Base-by-base conservation (phyloP, 306 rosid species). In the Ormosia semicastrata region DNA sequence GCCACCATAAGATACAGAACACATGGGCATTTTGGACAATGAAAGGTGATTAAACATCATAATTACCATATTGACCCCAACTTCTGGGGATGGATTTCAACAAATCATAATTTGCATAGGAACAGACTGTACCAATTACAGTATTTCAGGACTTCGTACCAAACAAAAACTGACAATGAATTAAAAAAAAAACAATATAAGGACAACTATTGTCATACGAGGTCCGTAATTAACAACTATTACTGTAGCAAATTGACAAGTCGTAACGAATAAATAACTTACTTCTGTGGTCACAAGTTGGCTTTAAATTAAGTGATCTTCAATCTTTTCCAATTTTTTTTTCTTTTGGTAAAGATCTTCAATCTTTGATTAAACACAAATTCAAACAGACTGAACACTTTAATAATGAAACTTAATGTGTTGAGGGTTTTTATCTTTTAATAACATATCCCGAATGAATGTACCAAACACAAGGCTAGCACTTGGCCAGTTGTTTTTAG, bases 161-260 rank as follows among this genome's bases (percentile, higher is more conserved):
- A 37, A 64, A 11, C 37, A 64, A 64, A 41, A 77, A 7, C 17
- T 50, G 74, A 65, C 75, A 66, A 30, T 49, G 32, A 37, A 47
- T 17, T 7, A 24, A 37, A 1, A 50, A 46, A 46, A 36, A 15
- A 64, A 65, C 41, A 47, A 63, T 12, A 37, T 18, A 46, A 47
- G 58, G 58, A 12, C 75, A 44, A 24, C 24, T 24, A 24, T 24
- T 69, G 66, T 83, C 68, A 52, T 66, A 44, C 15, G 68, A 75
- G 75, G 89, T 87, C 86, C 92, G 94, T 85, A 47, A 58, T 86
- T 85, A 87, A 78, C 71, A 85, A 65, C 36, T 39, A 58, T 9
- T 44, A 17, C 14, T 1, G 14, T 24, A 29, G 49, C 56, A 56
- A 46, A 32, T 81, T 24, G 24, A 24, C 24, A 24, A 24, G 24